phyloP scores from a whole-genome alignment of 208 protist genomes.

The Wallacemonas sp. region DNA sequence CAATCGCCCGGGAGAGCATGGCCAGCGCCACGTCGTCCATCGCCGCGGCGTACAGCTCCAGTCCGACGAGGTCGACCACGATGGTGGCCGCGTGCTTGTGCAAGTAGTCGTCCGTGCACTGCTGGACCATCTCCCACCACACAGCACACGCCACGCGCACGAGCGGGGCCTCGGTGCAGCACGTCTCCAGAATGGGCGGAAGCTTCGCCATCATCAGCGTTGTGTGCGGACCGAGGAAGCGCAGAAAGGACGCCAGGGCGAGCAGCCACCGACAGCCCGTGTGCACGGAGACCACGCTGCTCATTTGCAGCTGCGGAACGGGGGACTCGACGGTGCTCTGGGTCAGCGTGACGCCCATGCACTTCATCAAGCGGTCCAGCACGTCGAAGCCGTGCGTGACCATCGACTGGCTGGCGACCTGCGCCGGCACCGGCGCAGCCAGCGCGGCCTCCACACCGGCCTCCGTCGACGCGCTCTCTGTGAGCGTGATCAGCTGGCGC shows the following conservation, averaged over 20 bases:
- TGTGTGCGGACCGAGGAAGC: conserved; percentile 62
- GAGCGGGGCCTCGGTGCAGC: conserved; percentile 30
- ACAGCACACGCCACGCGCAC: conserved; percentile 50
- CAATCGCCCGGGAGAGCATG: conserved; percentile 38
- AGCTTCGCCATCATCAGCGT: conserved; percentile 83
- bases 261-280: conserved; percentile 70
- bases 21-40: conserved; percentile 21
- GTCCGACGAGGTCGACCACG: conserved; percentile 67
- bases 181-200: conserved; percentile 67
- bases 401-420: conserved; percentile 30
- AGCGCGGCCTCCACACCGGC: conserved; percentile 26
- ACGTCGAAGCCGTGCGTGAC: conserved; percentile 40
- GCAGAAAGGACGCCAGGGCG: conserved; percentile 59
- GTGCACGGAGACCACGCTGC: conserved; percentile 25
- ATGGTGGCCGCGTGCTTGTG: conserved; percentile 67
- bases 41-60: conserved; percentile 45
- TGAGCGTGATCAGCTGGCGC: conserved; percentile 41
- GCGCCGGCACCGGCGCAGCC: conserved; percentile 19
- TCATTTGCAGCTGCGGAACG: conserved; percentile 11
- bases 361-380: conserved; percentile 38
- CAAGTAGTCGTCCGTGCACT: conserved; percentile 70
- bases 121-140: conserved; percentile 60
- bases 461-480: conserved; percentile 30
- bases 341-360: conserved; percentile 19
- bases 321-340: conserved; percentile 27